phyloP scores from a whole-genome alignment of 805 yeast genomes.

The Candida incommunis region DNA sequence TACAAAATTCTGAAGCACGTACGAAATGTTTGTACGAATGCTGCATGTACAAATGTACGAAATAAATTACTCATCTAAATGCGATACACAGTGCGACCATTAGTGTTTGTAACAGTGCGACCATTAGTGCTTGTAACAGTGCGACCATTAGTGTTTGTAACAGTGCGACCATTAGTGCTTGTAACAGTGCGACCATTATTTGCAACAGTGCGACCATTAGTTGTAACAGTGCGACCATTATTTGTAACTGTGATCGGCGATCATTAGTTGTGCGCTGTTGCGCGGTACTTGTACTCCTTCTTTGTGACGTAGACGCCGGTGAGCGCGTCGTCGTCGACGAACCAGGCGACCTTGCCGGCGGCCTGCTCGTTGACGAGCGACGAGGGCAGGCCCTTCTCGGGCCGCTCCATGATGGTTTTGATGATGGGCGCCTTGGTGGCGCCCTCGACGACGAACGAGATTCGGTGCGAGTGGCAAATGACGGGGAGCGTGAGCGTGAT shows the following conservation, averaged over 20 bases:
- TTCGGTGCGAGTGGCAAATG: slow-evolving; percentile 82
- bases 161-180: no score
- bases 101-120: no score
- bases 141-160: no score
- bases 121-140: no score
- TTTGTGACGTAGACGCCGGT: slow-evolving; percentile 62
- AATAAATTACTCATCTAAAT: no score
- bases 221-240: no score
- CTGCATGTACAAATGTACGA: no score
- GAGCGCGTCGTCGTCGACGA: slow-evolving; percentile 88
- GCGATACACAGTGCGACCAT: no score
- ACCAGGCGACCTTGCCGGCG: slow-evolving; percentile 96
- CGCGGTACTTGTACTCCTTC: slow-evolving; percentile 46
- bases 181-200: no score
- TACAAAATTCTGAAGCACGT: no score
- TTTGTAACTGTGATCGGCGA: not conserved
- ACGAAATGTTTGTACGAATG: no score
- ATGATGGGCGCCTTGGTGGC: slow-evolving; percentile 87
- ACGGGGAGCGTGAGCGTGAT: slow-evolving; percentile 89
- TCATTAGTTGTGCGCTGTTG: not conserved
- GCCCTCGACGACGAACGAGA: slow-evolving; percentile 93
- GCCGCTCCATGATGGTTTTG: slow-evolving; percentile 87
- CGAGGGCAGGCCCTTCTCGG: slow-evolving; percentile 91
- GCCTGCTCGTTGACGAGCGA: slow-evolving; percentile 89
- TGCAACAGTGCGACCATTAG: no score